Conservation (phyloP, 495 filamentous ascomycete genomes). For the Hypomontagnella submonticulosa region DNA sequence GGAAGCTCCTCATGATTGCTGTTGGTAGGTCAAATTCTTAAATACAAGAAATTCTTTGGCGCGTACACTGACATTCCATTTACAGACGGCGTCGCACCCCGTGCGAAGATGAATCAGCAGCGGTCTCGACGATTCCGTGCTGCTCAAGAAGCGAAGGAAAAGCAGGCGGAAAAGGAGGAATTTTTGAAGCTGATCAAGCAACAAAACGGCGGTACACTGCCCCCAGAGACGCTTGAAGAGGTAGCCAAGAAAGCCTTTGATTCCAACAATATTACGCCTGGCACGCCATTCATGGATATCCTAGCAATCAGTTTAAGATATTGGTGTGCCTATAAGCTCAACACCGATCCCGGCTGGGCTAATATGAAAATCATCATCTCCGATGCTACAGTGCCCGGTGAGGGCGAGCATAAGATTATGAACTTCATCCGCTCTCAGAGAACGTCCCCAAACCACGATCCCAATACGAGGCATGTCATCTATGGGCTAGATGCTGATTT, state of each 20-base stretch:
- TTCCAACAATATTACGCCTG: constrained; percentile 96
- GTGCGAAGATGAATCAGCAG: constrained; percentile 98
- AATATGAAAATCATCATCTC: constrained; percentile 98
- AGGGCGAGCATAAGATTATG: constrained; percentile 99
- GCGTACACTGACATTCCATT: constrained; percentile 48
- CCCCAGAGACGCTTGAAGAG: constrained; percentile 69
- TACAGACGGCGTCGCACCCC: constrained; percentile 89
- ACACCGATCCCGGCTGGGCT: constrained; percentile 96
- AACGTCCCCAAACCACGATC: constrained; percentile 87
- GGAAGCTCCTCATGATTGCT: constrained; percentile 96
- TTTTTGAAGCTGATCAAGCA: constrained; percentile 82
- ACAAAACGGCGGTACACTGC: constrained; percentile 70
- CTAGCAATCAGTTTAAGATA: constrained; percentile 91
- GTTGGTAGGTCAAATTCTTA: constrained; percentile 85
- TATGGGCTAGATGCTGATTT: constrained; percentile 97
- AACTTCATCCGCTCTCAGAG: constrained; percentile 95
- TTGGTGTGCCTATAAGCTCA: constrained; percentile 96
- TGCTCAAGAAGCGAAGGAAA: constrained; percentile 92
- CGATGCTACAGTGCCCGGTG: constrained; percentile 95
- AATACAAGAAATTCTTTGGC: no score
- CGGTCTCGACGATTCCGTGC: constrained; percentile 91
- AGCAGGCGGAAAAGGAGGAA: constrained; percentile 89
- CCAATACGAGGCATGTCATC: constrained; percentile 95
- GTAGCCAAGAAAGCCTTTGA: constrained; percentile 94
- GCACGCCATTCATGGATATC: constrained; percentile 98